Percentiles rank a stretch among this genome's conserved stretches.
Evolutionary conservation across 1,284 basidiomycete species (phyloP).

Genomic region (Melampsora abietis-canadensis): DNA sequence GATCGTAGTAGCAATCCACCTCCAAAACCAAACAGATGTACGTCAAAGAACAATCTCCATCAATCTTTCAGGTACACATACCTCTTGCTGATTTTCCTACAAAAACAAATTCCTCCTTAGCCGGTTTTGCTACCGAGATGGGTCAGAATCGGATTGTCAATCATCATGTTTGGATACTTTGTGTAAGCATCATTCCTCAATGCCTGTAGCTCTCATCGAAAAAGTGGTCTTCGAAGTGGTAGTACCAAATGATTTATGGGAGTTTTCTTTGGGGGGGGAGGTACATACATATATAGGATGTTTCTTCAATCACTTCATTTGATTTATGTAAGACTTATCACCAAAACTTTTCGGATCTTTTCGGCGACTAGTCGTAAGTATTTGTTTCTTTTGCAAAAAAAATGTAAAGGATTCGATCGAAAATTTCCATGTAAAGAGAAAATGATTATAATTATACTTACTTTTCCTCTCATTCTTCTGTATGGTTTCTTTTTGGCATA

Average conservation of each 20-base stretch:
- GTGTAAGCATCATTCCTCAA: slow-evolving; percentile 17
- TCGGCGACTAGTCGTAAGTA: slow-evolving; percentile 26
- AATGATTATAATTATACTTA: too few species aligned
- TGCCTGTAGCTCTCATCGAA: too few species aligned
- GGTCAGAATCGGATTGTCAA: slow-evolving; percentile 5
- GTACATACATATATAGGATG: slow-evolving; percentile 21
- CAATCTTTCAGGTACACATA: background rate
- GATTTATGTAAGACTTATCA: slow-evolving; percentile 29
- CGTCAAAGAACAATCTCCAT: too few species aligned
- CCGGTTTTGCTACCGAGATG: slow-evolving; percentile 26
- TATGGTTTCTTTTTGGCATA: background rate
- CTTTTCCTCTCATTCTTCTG: background rate
- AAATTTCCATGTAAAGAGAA: too few species aligned
- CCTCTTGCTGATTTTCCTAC: background rate
- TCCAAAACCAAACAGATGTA: slow-evolving; percentile 5
- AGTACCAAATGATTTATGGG: too few species aligned
- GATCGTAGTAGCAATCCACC: slow-evolving; percentile 1
- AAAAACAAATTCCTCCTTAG: background rate
- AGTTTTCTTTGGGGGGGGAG: too few species aligned
- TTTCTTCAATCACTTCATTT: slow-evolving; percentile 32
- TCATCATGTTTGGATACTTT: slow-evolving; percentile 19
- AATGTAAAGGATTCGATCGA: too few species aligned
- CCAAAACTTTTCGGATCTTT: slow-evolving; percentile 20
- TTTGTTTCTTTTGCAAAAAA: too few species aligned
- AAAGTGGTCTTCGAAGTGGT: too few species aligned